These are phyloP conservation scores for Arthroderma uncinatum DNA, from an alignment of 2,329 filamentous ascomycete species.

Conservation along the genomic window DNA sequence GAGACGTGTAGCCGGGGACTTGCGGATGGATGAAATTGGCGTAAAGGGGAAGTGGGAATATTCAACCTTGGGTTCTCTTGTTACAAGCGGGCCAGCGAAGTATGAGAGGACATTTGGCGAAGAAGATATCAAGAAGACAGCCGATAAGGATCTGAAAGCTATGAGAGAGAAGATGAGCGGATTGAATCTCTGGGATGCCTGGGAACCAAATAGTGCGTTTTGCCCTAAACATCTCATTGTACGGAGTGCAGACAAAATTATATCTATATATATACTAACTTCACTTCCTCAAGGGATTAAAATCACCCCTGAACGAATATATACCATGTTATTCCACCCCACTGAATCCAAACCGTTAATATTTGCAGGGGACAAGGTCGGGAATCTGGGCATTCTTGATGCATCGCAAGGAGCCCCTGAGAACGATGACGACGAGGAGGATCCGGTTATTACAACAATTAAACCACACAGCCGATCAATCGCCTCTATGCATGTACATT, in stretches of 20 bases:
- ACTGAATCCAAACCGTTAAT: constrained; percentile 74
- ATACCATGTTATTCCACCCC: constrained; percentile 80
- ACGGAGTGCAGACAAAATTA: background rate
- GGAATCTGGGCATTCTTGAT: constrained; percentile 82
- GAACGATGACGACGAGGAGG: constrained; percentile 54
- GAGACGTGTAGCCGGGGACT: constrained; percentile 52
- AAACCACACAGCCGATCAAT: constrained; percentile 88
- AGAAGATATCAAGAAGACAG: constrained; percentile 71
- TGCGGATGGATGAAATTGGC: constrained; percentile 64
- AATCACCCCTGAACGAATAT: constrained; percentile 76
- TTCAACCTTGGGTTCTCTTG: constrained; percentile 51
- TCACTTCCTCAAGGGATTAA: constrained; percentile 59
- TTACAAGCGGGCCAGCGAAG: constrained; percentile 54
- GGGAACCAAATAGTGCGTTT: constrained; percentile 61
- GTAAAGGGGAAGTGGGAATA: constrained; percentile 68
- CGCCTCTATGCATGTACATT: constrained; percentile 67
- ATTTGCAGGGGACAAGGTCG: constrained; percentile 90
- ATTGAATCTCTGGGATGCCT: constrained; percentile 70
- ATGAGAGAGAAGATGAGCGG: constrained; percentile 66
- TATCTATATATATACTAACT: constrained; percentile 5
- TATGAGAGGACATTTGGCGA: constrained; percentile 75
- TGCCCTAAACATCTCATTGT: background rate
- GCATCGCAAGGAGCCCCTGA: constrained; percentile 56
- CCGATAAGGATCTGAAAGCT: constrained; percentile 61
- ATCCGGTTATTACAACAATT: constrained; percentile 76